Percentiles rank a stretch among this genome's conserved stretches.
Evolutionary conservation across 306 rosid genomes (phyloP).

Genomic region (Cucumis melo): DNA sequence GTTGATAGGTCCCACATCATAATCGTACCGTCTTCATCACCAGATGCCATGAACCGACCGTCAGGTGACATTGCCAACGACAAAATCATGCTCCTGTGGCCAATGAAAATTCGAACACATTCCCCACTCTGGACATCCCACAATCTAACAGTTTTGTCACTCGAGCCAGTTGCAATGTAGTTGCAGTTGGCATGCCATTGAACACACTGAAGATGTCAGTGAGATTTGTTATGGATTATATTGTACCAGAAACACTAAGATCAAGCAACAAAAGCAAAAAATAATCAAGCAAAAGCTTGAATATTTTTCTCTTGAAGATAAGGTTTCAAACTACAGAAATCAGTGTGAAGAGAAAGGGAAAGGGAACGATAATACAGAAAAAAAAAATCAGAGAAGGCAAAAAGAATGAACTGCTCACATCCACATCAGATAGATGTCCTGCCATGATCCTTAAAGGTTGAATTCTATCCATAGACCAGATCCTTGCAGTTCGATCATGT

Average conservation of each 20-base stretch:
- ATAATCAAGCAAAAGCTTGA: background rate
- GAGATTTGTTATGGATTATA: background rate
- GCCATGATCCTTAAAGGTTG: conserved; percentile 93
- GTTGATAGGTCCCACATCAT: conserved; percentile 98
- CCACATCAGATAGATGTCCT: conserved; percentile 95
- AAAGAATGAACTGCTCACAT: conserved; percentile 45
- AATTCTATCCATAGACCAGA: conserved; percentile 93
- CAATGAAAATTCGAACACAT: conserved; percentile 88
- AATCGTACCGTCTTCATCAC: conserved; percentile 88
- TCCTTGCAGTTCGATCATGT: conserved; percentile 94
- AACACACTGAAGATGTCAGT: conserved; percentile 42
- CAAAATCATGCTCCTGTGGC: conserved; percentile 90
- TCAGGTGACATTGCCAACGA: conserved; percentile 92
- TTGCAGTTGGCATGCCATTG: conserved; percentile 99
- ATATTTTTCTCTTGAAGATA: background rate
- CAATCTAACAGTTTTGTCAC: conserved; percentile 87
- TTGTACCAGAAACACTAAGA: background rate
- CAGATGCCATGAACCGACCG: conserved; percentile 91
- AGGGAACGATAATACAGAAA: background rate
- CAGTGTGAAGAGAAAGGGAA: no score
- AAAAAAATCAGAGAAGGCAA: background rate
- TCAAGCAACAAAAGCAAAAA: background rate
- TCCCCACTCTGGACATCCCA: conserved; percentile 98
- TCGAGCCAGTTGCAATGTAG: conserved; percentile 93
- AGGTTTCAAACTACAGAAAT: background rate